Evolutionary conservation across 768 basidiomycete species (phyloP).

Genomic region (Lentinula aciculospora): DNA sequence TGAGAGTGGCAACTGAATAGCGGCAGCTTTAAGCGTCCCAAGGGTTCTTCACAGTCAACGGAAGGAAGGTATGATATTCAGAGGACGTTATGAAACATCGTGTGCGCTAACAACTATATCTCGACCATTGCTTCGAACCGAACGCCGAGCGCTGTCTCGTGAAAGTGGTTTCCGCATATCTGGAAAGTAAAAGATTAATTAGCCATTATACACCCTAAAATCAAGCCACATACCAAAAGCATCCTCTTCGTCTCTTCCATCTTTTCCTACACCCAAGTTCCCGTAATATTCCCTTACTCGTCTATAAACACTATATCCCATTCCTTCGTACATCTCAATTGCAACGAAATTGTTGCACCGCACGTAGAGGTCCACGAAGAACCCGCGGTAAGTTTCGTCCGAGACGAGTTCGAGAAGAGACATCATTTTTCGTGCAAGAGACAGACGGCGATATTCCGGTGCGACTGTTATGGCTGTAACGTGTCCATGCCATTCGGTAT

Average conservation of each 20-base stretch:
- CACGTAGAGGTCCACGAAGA: constrained; percentile 95
- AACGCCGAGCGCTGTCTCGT: constrained; percentile 53
- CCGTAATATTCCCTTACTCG: constrained; percentile 90
- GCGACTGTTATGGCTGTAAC: constrained; percentile 94
- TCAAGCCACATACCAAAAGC: constrained; percentile 70
- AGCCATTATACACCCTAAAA: neutral
- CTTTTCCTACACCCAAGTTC: constrained; percentile 66
- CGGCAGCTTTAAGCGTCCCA: too few relatives aligned
- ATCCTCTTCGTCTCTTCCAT: constrained; percentile 81
- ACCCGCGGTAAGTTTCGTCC: constrained; percentile 73
- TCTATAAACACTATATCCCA: constrained; percentile 92
- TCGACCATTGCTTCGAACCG: constrained; percentile 65
- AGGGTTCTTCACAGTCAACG: too few relatives aligned
- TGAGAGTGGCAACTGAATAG: neutral
- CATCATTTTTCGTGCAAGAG: constrained; percentile 86
- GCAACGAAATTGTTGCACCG: constrained; percentile 83
- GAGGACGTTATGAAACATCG: constrained; percentile 39
- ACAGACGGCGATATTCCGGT: constrained; percentile 86
- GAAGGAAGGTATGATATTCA: neutral
- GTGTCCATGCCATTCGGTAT: constrained; percentile 85
- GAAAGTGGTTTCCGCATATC: constrained; percentile 74
- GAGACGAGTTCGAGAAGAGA: constrained; percentile 79
- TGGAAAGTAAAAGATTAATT: constrained; percentile 14
- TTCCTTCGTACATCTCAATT: constrained; percentile 84
- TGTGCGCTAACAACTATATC: constrained; percentile 65